These are phyloP conservation scores for Crucibulum laeve DNA, from an alignment of 768 basidiomycete species.

Conservation along the genomic window DNA sequence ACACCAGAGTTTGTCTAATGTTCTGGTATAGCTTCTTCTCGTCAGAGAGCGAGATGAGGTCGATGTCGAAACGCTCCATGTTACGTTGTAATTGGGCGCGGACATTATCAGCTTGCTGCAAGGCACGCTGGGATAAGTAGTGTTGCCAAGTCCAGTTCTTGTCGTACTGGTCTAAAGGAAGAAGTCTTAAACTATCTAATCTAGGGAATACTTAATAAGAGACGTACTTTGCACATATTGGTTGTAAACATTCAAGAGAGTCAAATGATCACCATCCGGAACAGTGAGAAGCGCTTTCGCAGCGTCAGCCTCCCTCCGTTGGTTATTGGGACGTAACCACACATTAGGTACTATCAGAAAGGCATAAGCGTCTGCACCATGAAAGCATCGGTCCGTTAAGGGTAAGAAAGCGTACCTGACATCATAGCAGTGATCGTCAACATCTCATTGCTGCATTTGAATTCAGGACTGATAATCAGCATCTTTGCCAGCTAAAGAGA, in stretches of 20 bases:
- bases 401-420: slow-evolving; percentile 55
- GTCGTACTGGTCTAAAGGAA: slow-evolving; percentile 60
- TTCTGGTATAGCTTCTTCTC: slow-evolving; percentile 67
- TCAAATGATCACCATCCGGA: slow-evolving; percentile 96
- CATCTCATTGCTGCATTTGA: slow-evolving; percentile 94
- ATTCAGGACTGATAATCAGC: slow-evolving; percentile 91
- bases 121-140: slow-evolving; percentile 78
- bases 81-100: slow-evolving; percentile 81
- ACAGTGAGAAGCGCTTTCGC: slow-evolving; percentile 87
- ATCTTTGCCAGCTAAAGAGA: slow-evolving; percentile 75
- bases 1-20: slow-evolving; percentile 80
- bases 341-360: slow-evolving; percentile 72
- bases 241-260: slow-evolving; percentile 93
- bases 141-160: slow-evolving; percentile 90
- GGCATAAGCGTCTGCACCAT: not conserved
- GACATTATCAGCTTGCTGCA: slow-evolving; percentile 91
- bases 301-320: slow-evolving; percentile 85
- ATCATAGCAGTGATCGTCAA: slow-evolving; percentile 95
- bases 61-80: slow-evolving; percentile 89
- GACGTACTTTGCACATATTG: slow-evolving; percentile 77
- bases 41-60: slow-evolving; percentile 63
- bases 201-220: not conserved
- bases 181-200: not conserved
- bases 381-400: not conserved
- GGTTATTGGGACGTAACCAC: slow-evolving; percentile 89